Evolutionary conservation across 2,329 filamentous ascomycete genomes (phyloP), one percentile per base, ranked within the genome.

Genomic region (Chaetothyriales sp.): DNA sequence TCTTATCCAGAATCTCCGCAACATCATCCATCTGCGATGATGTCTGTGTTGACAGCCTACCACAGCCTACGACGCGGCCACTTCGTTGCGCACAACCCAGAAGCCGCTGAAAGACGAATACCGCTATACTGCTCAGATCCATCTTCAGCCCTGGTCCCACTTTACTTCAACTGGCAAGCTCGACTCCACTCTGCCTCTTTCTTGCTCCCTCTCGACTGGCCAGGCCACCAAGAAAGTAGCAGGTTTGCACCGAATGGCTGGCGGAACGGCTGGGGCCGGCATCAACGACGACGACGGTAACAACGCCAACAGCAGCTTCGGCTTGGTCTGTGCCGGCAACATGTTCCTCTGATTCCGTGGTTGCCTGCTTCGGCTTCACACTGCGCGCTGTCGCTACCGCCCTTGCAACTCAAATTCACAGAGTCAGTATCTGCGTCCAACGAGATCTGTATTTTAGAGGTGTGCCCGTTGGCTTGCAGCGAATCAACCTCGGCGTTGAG

Each of bases 331-430:
- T 64, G 70, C 67, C 0, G 72, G 73, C 10, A 72, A 75, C 57
- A 73, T 75, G 71, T 64, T 76, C 10, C 67, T 75, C n/a, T 10
- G 73, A 75, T 52, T 71, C 71, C 0, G 65, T 75, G 1, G 73
- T 76, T 4, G 73, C 73, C 3, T 75, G 73, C 60, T 69, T 72
- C 1, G 73, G 73, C 20, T 72, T 75, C 2, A 75, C 73, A n/a
- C 63, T 75, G 22, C 73, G 73, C 56, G 73, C 73, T 8, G 73
- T 75, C 1, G 70, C 72, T 4, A 75, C 73, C 0, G 72, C 71
- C 2, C 62, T 75, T 48, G 65, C 63, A 1, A 68, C 75, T 9
- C 69, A 69, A 4, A 67, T 75, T 43, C 61, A 62, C n/a, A 62
- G 62, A 1, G 72, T 72, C 2, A 68, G 61, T 1, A 67, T 75